Conservation (phyloP, 2,329 filamentous ascomycete genomes). For the Alternaria arbusti region DNA sequence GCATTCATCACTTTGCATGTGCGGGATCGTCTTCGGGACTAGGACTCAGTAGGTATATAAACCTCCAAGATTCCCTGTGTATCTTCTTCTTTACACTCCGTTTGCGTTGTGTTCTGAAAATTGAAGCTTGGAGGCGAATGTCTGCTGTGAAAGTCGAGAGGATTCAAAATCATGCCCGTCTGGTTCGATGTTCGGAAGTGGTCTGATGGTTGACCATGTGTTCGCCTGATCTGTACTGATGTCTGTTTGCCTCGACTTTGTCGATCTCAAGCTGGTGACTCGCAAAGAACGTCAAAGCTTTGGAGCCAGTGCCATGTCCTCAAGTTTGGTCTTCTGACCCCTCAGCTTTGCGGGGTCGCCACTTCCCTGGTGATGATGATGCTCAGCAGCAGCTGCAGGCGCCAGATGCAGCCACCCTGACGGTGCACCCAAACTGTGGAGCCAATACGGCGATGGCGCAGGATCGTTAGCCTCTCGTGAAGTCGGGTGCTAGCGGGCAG, state of each 20-base stretch:
- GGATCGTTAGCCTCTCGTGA: not conserved
- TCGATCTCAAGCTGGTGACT: too few species aligned
- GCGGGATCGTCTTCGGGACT: not conserved
- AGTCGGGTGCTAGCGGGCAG: not conserved
- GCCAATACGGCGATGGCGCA: not conserved
- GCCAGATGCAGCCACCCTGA: not conserved
- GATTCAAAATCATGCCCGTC: rapidly evolving
- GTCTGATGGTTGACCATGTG: too few species aligned
- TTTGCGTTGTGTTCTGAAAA: too few species aligned
- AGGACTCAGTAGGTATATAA: not conserved
- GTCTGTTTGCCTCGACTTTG: not conserved
- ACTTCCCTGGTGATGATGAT: not conserved
- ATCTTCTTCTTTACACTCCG: not conserved
- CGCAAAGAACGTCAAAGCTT: too few species aligned
- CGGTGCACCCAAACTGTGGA: not conserved
- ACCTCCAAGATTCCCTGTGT: not conserved
- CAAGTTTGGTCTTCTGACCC: not conserved
- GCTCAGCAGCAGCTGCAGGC: not conserved
- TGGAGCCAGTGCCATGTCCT: not conserved
- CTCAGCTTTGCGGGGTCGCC: not conserved
- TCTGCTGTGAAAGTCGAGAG: too few species aligned
- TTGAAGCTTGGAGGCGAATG: too few species aligned
- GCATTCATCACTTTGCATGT: not conserved
- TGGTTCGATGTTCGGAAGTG: too few species aligned
- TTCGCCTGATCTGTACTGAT: not conserved